Evolutionary conservation across 805 yeast genomes (phyloP).

Genomic region (Saccharomycopsis fermentans): DNA sequence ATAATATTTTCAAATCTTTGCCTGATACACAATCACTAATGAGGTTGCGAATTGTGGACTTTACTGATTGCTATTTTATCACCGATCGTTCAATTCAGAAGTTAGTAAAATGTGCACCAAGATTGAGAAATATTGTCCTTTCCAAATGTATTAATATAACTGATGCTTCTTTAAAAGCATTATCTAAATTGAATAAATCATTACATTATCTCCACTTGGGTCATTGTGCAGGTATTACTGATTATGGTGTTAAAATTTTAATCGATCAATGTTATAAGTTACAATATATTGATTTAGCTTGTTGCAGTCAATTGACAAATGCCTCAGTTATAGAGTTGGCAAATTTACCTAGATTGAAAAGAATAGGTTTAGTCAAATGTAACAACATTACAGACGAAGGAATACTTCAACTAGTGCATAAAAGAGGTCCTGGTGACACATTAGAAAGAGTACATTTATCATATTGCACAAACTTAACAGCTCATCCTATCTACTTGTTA

Average conservation of each 20-base stretch:
- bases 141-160: slow-evolving; percentile 85
- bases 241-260: slow-evolving; percentile 68
- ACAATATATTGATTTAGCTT: slow-evolving; percentile 89
- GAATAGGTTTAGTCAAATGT: slow-evolving; percentile 93
- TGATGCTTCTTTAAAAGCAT: slow-evolving; percentile 62
- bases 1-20: slow-evolving; percentile 46
- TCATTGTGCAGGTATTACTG: slow-evolving; percentile 86
- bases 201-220: slow-evolving; percentile 89
- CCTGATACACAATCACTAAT: slow-evolving; percentile 44
- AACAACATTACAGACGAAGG: slow-evolving; percentile 81
- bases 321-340: slow-evolving; percentile 69
- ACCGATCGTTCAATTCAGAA: slow-evolving; percentile 71
- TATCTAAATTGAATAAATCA: slow-evolving; percentile 65
- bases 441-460: slow-evolving; percentile 89
- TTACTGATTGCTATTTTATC: slow-evolving; percentile 72
- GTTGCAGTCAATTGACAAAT: slow-evolving; percentile 85
- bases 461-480: slow-evolving; percentile 72
- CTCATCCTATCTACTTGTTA: slow-evolving; percentile 66
- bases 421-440: slow-evolving; percentile 65
- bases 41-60: slow-evolving; percentile 69
- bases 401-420: slow-evolving; percentile 52
- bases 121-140: slow-evolving; percentile 74
- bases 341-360: slow-evolving; percentile 63
- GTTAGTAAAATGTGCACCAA: slow-evolving; percentile 70
- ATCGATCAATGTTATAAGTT: slow-evolving; percentile 73